Percentiles rank a stretch among this genome's conserved stretches.
These are phyloP conservation scores for Pyrus betulifolia DNA, from an alignment of 306 rosid species.

Conservation along the genomic window DNA sequence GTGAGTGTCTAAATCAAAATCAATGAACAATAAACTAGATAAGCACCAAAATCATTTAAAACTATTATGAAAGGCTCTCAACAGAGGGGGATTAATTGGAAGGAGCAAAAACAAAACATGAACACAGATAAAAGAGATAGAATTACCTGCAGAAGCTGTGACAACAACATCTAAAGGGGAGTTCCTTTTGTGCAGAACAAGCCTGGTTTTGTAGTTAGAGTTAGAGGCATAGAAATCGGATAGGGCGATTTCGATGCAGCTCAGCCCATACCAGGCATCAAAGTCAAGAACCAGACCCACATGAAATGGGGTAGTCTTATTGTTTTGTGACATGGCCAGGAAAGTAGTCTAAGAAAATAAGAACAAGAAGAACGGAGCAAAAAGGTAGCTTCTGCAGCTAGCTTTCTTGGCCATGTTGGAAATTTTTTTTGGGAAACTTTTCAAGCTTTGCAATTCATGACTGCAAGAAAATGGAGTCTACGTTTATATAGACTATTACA, in stretches of 20 bases:
- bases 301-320: not conserved
- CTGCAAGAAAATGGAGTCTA: not conserved
- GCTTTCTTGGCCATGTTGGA: not conserved
- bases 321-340: constrained; percentile 1
- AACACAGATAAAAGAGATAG: not conserved
- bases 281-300: constrained; percentile 23
- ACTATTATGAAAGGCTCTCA: not conserved
- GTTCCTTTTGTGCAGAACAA: constrained; percentile 8
- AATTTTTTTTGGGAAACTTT: not conserved
- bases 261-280: constrained; percentile 6
- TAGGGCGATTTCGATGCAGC: constrained; percentile 32
- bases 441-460: not conserved
- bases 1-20: not conserved
- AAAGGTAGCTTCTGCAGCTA: not conserved
- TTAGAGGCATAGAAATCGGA: constrained; percentile 27
- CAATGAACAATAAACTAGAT: not conserved
- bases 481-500: not conserved
- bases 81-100: not conserved
- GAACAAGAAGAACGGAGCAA: not conserved
- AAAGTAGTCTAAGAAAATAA: not conserved
- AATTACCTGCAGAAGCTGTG: constrained; percentile 14
- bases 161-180: not conserved
- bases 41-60: not conserved
- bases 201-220: constrained; percentile 15
- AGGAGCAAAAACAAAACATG: not conserved